Conservation (phyloP, 2,329 filamentous ascomycete genomes). For the Penicillium sp. region DNA sequence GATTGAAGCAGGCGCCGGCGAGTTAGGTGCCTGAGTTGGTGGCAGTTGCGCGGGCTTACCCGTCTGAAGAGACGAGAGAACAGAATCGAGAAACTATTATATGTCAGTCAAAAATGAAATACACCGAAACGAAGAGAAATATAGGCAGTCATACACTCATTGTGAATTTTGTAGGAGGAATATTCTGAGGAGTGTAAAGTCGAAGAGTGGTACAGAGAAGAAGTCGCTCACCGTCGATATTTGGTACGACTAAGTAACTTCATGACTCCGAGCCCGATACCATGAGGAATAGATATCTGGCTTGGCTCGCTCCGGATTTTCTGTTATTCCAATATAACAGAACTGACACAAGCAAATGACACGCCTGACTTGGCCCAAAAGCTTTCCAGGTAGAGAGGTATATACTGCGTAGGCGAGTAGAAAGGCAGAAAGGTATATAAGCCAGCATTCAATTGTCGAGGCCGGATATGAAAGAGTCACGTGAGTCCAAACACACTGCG, state of each 20-base stretch:
- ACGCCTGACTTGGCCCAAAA: not conserved
- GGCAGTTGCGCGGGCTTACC: conserved; percentile 35
- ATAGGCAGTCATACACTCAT: conserved; percentile 40
- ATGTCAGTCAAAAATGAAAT: conserved; percentile 21
- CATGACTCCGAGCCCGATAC: conserved; percentile 39
- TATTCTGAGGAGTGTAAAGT: not conserved
- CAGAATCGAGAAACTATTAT: conserved; percentile 51
- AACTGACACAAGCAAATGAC: not conserved
- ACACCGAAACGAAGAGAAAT: not conserved
- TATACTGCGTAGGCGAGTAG: not conserved
- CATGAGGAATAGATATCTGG: conserved; percentile 17
- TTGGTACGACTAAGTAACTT: conserved; percentile 38
- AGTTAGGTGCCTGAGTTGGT: conserved; percentile 25
- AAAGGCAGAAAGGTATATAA: conserved; percentile 9
- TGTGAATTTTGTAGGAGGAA: conserved; percentile 5
- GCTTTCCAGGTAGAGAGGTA: not conserved
- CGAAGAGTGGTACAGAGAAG: conserved; percentile 14
- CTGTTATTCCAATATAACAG: not conserved
- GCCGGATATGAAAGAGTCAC: conserved; percentile 25
- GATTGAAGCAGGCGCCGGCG: conserved; percentile 23
- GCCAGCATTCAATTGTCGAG: conserved; percentile 16
- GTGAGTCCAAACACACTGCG: conserved; percentile 21
- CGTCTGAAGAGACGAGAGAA: conserved; percentile 51
- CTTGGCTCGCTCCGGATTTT: not conserved
- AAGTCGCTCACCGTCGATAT: conserved; percentile 38